Evolutionary conservation across 495 filamentous ascomycete genomes (phyloP).

Genomic region (Penicillium manginii): DNA sequence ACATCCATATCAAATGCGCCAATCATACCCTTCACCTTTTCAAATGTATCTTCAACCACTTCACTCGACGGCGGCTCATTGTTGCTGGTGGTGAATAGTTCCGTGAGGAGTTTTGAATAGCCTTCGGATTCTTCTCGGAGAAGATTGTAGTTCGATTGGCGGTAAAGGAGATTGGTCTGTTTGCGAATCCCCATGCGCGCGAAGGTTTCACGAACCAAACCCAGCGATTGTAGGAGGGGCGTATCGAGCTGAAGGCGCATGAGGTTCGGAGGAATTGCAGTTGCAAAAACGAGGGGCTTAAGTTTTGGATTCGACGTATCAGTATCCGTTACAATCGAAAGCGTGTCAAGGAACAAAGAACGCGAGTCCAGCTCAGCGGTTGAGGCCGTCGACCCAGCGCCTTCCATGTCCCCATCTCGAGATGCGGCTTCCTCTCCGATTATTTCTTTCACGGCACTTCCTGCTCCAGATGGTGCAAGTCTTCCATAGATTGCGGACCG

Average conservation of each 20-base stretch:
- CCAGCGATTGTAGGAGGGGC: conserved; percentile 69
- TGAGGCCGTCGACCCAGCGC: conserved; percentile 26
- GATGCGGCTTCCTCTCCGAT: conserved; percentile 58
- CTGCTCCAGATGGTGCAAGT: conserved; percentile 67
- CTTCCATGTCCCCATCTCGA: conserved; percentile 43
- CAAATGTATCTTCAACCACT: conserved; percentile 68
- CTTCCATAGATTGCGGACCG: conserved; percentile 70
- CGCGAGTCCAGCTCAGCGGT: conserved; percentile 58
- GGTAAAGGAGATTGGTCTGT: conserved; percentile 88
- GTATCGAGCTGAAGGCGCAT: conserved; percentile 87
- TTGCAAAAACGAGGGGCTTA: conserved; percentile 64
- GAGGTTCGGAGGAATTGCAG: conserved; percentile 67
- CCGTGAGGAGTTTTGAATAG: conserved; percentile 85
- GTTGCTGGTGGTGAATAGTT: conserved; percentile 80
- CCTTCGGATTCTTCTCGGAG: conserved; percentile 95
- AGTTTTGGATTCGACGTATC: conserved; percentile 56
- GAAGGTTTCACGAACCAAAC: conserved; percentile 84
- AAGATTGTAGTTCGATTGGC: conserved; percentile 95
- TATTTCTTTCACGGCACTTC: conserved; percentile 74
- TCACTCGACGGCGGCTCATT: conserved; percentile 64
- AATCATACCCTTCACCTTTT: conserved; percentile 86
- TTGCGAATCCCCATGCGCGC: conserved; percentile 81
- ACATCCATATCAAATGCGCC: conserved; percentile 94
- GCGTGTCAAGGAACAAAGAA: conserved; percentile 77
- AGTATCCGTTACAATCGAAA: conserved; percentile 73